These are phyloP conservation scores for Colletotrichum orbiculare DNA, from an alignment of 2,329 filamentous ascomycete genomes.

Conservation along the genomic window DNA sequence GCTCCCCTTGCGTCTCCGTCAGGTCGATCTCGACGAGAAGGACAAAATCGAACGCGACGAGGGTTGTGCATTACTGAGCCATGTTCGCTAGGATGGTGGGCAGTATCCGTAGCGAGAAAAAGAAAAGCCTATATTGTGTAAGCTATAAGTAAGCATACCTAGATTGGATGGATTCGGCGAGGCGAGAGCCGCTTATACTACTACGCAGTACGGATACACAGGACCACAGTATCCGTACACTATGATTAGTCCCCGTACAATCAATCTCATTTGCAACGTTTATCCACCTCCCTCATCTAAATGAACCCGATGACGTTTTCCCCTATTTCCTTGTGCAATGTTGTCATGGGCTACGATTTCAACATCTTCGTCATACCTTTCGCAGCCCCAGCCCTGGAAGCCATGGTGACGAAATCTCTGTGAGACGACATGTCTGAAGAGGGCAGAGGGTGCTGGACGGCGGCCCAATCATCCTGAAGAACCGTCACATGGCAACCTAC, in stretches of 20 bases:
- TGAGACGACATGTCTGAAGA: background rate
- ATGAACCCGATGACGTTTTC: constrained; percentile 22
- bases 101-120: too few species aligned
- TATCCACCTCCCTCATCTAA: constrained; percentile 24
- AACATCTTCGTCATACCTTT: background rate
- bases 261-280: constrained; percentile 3
- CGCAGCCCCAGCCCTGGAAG: background rate
- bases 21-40: too few species aligned
- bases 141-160: too few species aligned
- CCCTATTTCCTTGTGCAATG: background rate
- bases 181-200: too few species aligned
- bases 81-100: too few species aligned
- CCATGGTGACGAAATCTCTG: background rate
- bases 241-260: background rate
- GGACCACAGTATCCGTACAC: too few species aligned
- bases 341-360: background rate
- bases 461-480: background rate
- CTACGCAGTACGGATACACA: too few species aligned
- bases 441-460: background rate
- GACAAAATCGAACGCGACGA: too few species aligned
- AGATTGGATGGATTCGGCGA: too few species aligned
- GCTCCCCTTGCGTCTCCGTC: too few species aligned
- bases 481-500: constrained; percentile 18
- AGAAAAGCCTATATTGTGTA: too few species aligned
- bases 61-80: too few species aligned